Percentiles rank a stretch among this genome's conserved stretches.
These are phyloP conservation scores for Acanthamoeba divionensis DNA, from an alignment of 208 protist species.

Conservation along the genomic window DNA sequence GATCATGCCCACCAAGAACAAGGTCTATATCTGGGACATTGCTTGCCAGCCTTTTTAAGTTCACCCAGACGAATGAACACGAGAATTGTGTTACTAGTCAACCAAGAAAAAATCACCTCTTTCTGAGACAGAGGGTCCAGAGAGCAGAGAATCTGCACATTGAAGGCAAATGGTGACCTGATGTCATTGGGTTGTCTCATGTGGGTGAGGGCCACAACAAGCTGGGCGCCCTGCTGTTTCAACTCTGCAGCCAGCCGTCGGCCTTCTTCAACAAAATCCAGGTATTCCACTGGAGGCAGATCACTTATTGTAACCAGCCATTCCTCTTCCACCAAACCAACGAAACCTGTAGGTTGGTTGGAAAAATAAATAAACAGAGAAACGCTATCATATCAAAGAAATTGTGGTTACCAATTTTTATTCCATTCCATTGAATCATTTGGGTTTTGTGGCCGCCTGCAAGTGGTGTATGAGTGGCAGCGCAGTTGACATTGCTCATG, in stretches of 20 bases:
- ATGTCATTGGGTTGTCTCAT: conserved; percentile 41
- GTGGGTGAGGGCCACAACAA: conserved; percentile 46
- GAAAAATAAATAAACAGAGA: too few relatives aligned
- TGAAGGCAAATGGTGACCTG: neutral
- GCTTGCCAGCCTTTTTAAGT: neutral
- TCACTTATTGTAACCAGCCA: conserved; percentile 35
- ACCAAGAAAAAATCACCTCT: neutral
- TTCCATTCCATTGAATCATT: neutral
- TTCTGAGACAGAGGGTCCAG: neutral
- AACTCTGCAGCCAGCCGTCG: neutral
- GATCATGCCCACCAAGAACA: conserved; percentile 31
- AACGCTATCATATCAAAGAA: too few relatives aligned
- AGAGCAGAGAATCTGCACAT: neutral
- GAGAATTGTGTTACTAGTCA: too few relatives aligned
- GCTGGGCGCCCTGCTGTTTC: neutral
- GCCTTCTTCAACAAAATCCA: conserved; percentile 31
- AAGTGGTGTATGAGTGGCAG: neutral
- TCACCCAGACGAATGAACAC: too few relatives aligned
- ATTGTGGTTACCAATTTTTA: conserved; percentile 14
- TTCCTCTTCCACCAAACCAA: conserved; percentile 47
- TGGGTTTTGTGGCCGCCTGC: neutral
- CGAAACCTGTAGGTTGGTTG: neutral
- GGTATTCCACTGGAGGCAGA: neutral
- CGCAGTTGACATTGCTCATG: conserved; percentile 47
- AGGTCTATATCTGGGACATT: conserved; percentile 34